phyloP scores from a whole-genome alignment of 306 rosid genomes.

The Lathyrus tuberosus region DNA sequence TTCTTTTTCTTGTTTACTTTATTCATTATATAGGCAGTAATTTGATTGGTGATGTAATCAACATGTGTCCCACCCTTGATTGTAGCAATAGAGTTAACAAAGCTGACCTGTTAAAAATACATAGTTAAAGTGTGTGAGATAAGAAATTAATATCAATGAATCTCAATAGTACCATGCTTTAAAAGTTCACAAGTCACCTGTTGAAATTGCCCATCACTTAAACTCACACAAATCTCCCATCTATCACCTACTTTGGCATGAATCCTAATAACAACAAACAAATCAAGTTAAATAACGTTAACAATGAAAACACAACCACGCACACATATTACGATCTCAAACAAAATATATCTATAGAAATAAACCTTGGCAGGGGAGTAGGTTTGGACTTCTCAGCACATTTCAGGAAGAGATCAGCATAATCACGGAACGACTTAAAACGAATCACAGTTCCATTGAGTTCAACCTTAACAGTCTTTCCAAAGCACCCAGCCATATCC shows the following conservation, averaged over 20 bases:
- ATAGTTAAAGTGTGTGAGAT: slow-evolving; percentile 13
- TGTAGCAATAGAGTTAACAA: slow-evolving; percentile 82
- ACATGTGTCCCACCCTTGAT: slow-evolving; percentile 98
- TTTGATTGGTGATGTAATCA: slow-evolving; percentile 78
- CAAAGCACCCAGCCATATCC: slow-evolving; percentile 96
- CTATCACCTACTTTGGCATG: slow-evolving; percentile 76
- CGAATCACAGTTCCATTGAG: slow-evolving; percentile 63
- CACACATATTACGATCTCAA: not conserved
- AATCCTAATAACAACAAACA: slow-evolving; percentile 46
- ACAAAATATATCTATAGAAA: not conserved
- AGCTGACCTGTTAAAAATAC: slow-evolving; percentile 71
- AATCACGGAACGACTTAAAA: slow-evolving; percentile 72
- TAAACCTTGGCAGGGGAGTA: slow-evolving; percentile 67
- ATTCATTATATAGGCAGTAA: slow-evolving; percentile 73
- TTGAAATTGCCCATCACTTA: slow-evolving; percentile 75
- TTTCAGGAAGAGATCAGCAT: slow-evolving; percentile 77
- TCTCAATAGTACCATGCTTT: slow-evolving; percentile 9
- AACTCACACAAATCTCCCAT: slow-evolving; percentile 88
- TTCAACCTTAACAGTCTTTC: slow-evolving; percentile 89
- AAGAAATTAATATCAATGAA: slow-evolving; percentile 3
- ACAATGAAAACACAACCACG: not conserved
- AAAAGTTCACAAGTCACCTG: slow-evolving; percentile 2
- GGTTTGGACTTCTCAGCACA: slow-evolving; percentile 60
- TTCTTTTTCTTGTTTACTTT: slow-evolving; percentile 89
- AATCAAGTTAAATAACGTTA: slow-evolving; percentile 22